Conservation (phyloP, 495 filamentous ascomycete genomes). For the Xylaria intraflava region DNA sequence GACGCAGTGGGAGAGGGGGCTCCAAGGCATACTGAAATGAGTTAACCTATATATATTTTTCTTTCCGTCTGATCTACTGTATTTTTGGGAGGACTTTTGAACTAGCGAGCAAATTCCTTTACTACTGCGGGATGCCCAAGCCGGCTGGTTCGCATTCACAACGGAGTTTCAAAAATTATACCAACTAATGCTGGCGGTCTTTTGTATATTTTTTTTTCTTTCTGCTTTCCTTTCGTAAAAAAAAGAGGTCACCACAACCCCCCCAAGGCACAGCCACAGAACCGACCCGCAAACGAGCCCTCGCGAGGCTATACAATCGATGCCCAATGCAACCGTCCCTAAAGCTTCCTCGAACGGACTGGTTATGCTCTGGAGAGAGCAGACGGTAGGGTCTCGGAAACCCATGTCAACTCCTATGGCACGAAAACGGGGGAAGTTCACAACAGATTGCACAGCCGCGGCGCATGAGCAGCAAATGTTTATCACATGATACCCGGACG, state of each 20-base stretch:
- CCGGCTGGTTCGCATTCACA: background rate
- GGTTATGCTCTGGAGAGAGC: background rate
- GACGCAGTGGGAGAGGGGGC: slow-evolving; percentile 18
- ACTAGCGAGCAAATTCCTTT: background rate
- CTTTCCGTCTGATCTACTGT: background rate
- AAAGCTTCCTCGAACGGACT: background rate
- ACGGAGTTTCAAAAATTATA: background rate
- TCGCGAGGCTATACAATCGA: background rate
- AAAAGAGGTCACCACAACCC: background rate
- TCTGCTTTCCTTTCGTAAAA: background rate
- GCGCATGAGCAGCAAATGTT: background rate
- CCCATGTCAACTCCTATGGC: background rate
- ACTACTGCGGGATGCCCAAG: background rate
- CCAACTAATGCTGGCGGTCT: background rate
- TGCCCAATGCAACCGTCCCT: background rate
- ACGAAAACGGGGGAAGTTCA: background rate
- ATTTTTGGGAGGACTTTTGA: background rate
- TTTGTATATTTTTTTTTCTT: background rate
- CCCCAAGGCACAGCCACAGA: background rate
- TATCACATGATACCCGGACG: background rate
- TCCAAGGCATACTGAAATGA: background rate
- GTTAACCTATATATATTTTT: no score
- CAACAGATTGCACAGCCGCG: background rate
- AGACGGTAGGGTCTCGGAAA: background rate
- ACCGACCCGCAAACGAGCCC: background rate